Percentiles rank a stretch among this genome's conserved stretches.
Conservation (phyloP, 257 asterid species). For the Nicotiana undulata region DNA sequence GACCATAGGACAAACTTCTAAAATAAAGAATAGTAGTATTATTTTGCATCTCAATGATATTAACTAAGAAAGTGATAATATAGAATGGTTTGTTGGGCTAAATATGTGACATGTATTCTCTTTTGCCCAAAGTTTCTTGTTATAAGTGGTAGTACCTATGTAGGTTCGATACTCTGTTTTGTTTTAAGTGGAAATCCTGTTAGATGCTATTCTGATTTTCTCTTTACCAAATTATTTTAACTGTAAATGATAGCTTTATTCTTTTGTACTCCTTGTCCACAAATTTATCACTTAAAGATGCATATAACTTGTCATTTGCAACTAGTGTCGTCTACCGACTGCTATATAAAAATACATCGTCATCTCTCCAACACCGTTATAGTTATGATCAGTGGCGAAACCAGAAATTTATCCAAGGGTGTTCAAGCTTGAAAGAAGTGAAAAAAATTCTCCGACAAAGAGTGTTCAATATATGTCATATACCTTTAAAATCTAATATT, state of each 20-base stretch:
- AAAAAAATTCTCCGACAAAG: too few relatives aligned
- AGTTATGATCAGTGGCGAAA: too few relatives aligned
- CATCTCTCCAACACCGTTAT: too few relatives aligned
- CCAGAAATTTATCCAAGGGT: too few relatives aligned
- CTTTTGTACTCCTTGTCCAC: too few relatives aligned
- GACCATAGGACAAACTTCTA: not conserved
- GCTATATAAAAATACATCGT: too few relatives aligned
- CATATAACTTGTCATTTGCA: too few relatives aligned
- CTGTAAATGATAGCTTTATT: too few relatives aligned
- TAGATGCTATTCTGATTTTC: not conserved
- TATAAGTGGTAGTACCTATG: not conserved
- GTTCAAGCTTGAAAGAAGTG: too few relatives aligned
- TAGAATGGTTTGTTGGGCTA: not conserved
- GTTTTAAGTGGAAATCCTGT: not conserved
- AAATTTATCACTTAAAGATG: not conserved
- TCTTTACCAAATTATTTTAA: not conserved
- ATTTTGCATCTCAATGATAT: not conserved
- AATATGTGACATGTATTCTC: not conserved
- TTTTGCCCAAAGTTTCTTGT: not conserved
- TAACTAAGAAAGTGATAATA: not conserved
- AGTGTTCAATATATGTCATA: too few relatives aligned
- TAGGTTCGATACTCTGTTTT: not conserved
- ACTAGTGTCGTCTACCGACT: too few relatives aligned
- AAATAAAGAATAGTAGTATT: not conserved
- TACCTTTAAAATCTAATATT: too few relatives aligned